Percentiles rank a stretch among this genome's conserved stretches.
phyloP scores from a whole-genome alignment of 306 rosid species.

The Potentilla sterilis region DNA sequence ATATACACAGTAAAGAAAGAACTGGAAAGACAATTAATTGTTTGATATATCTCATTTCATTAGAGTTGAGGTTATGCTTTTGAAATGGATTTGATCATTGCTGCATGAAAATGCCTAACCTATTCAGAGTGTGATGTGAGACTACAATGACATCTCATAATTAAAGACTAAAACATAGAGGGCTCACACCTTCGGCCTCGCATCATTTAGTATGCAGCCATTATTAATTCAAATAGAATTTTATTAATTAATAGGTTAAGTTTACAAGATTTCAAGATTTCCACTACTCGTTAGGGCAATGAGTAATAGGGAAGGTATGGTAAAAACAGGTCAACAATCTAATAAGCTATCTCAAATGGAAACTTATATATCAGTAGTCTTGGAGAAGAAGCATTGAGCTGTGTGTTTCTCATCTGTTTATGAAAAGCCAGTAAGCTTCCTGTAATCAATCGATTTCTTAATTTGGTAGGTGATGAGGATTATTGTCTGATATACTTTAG shows the following conservation, averaged over 20 bases:
- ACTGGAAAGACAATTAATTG: too few species aligned
- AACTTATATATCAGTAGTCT: too few species aligned
- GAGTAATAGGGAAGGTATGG: background rate
- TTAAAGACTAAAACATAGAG: background rate
- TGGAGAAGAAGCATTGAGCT: too few species aligned
- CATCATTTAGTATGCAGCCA: background rate
- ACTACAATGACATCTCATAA: background rate
- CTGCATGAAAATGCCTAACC: too few species aligned
- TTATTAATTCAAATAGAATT: background rate
- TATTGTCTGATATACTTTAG: too few species aligned
- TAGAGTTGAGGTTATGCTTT: background rate
- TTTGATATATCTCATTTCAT: background rate
- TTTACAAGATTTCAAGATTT: background rate
- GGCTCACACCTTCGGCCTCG: background rate
- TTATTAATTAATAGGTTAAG: background rate
- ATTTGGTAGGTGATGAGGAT: too few species aligned
- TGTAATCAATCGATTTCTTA: too few species aligned
- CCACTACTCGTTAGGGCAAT: background rate
- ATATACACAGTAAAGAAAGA: too few species aligned
- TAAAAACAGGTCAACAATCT: background rate
- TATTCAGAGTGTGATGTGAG: too few species aligned
- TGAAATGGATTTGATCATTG: slow-evolving; percentile 3
- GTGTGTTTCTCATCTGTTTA: too few species aligned
- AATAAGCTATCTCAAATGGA: too few species aligned
- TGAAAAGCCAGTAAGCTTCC: too few species aligned